These are phyloP conservation scores for Teratosphaeria nubilosa DNA, from an alignment of 2,329 filamentous ascomycete species.

Conservation along the genomic window DNA sequence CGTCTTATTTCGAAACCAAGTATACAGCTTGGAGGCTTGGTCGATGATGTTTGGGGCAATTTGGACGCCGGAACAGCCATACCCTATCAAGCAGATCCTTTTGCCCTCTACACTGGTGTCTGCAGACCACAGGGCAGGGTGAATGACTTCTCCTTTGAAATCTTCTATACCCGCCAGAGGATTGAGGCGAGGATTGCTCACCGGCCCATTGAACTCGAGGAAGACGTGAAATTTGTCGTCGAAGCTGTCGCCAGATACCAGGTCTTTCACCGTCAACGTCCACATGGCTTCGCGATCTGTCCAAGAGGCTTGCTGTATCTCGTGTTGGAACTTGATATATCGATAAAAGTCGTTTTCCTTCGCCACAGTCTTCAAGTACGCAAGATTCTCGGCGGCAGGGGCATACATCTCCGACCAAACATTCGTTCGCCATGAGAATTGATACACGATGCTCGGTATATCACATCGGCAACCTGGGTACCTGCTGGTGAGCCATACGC, in stretches of 20 bases:
- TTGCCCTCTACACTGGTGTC: conserved; percentile 5
- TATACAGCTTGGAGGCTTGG: conserved; percentile 10
- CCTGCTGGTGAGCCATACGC: conserved; percentile 25
- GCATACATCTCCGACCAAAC: conserved; percentile 16
- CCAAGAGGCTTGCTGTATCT: conserved; percentile 10
- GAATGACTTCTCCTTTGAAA: conserved; percentile 9
- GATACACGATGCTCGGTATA: conserved; percentile 23
- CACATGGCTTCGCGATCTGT: conserved; percentile 10
- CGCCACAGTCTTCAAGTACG: conserved; percentile 10
- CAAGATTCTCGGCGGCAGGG: conserved; percentile 12
- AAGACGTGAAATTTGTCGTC: conserved; percentile 13
- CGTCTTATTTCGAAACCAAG: conserved; percentile 14
- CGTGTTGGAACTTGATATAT: conserved; percentile 11
- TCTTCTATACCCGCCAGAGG: conserved; percentile 3
- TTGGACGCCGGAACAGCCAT: conserved; percentile 13
- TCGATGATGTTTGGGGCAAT: conserved; percentile 14
- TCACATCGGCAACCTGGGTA: conserved; percentile 23
- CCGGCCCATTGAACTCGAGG: conserved; percentile 14
- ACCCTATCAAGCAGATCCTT: conserved; percentile 9
- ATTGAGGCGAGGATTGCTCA: conserved; percentile 6
- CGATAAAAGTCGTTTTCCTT: conserved; percentile 12
- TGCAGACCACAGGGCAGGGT: conserved; percentile 7
- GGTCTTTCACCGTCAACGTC: conserved; percentile 9
- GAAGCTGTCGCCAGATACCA: conserved; percentile 1
- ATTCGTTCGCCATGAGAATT: conserved; percentile 24